These are phyloP conservation scores for Scutellaria galericulata DNA, from an alignment of 257 asterid species.

Conservation along the genomic window DNA sequence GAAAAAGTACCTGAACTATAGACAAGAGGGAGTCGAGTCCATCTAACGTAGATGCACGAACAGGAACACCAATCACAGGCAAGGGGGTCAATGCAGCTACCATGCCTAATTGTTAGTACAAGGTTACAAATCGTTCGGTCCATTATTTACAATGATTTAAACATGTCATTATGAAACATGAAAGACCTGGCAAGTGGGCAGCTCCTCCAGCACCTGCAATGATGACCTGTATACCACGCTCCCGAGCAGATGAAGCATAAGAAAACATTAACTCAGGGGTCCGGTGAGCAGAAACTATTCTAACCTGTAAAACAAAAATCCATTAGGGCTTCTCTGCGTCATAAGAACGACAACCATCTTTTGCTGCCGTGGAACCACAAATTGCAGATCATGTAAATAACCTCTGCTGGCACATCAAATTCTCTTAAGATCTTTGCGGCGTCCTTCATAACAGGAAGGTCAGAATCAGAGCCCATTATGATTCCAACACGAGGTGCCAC, in stretches of 20 bases:
- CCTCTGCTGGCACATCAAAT: conserved; percentile 90
- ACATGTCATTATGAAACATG: conserved; percentile 13
- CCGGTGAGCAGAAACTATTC: conserved; percentile 96
- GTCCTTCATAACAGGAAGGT: conserved; percentile 98
- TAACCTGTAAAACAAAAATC: conserved; percentile 59
- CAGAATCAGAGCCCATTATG: conserved; percentile 99
- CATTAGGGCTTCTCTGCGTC: background rate
- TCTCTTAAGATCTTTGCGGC: conserved; percentile 85
- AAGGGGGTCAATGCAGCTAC: conserved; percentile 96
- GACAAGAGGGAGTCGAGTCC: conserved; percentile 96
- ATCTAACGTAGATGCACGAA: conserved; percentile 87
- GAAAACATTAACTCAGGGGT: conserved; percentile 87
- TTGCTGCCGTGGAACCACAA: background rate
- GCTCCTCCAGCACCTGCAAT: conserved; percentile 99
- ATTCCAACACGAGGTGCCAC: conserved; percentile 87
- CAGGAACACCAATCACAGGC: conserved; percentile 99
- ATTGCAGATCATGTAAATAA: conserved; percentile 33
- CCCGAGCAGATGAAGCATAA: conserved; percentile 81
- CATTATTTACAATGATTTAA: background rate
- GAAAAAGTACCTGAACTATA: conserved; percentile 80
- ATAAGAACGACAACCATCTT: background rate
- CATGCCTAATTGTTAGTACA: conserved; percentile 67
- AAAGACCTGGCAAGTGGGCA: conserved; percentile 93
- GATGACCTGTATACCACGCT: conserved; percentile 92
- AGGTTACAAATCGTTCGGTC: conserved; percentile 17